Evolutionary conservation across 148 eudicot species (phyloP), one percentile per base, ranked within the genome.

Genomic region (Amaranthus hypochondriacus): DNA sequence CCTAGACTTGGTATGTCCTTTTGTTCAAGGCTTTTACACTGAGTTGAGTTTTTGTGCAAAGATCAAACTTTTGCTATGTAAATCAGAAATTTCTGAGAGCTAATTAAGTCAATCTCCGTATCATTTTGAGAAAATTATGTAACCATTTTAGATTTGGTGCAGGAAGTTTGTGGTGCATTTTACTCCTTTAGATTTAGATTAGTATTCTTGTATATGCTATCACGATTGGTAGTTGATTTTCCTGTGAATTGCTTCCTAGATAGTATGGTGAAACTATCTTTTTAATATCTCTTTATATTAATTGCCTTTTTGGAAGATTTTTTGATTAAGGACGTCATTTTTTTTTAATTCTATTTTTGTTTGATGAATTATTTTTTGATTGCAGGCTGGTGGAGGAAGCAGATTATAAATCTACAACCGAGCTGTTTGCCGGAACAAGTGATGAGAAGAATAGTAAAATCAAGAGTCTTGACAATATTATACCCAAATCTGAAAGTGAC

Each of bases 301-400:
- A 42, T n/a, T 62, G 13, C 5, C 50, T 12, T 53, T 44, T 2
- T 28, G 13, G 55, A 7, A 39, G 14, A 5, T 11, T 5, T 47
- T 8, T 3, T 73, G 14, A 43, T 12, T 7, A 7, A 47, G 18
- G 49, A 66, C 63, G 47, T 46, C 13, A 71, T 39, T 9, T 28
- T 4, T 63, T 14, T 58, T 7, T 69, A 44, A 21, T 5, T 9
- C 47, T 59, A 44, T 50, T 46, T 47, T 69, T 55, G 52, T 12
- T 74, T 42, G 70, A 50, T 69, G 62, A 52, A 12, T 7, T 8
- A 52, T 49, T 70, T 56, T 62, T 28, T 53, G 44, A 7, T 39
- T 83, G 64, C 87, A 94, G 98, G 84, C 90, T 94, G 59, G 93
- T 94, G 44, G 98, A 94, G 81, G 98, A 94, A 79, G 98, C 98